Evolutionary conservation across 176 grass and related monocot species (phyloP).

Genomic region (Carex kokanica): DNA sequence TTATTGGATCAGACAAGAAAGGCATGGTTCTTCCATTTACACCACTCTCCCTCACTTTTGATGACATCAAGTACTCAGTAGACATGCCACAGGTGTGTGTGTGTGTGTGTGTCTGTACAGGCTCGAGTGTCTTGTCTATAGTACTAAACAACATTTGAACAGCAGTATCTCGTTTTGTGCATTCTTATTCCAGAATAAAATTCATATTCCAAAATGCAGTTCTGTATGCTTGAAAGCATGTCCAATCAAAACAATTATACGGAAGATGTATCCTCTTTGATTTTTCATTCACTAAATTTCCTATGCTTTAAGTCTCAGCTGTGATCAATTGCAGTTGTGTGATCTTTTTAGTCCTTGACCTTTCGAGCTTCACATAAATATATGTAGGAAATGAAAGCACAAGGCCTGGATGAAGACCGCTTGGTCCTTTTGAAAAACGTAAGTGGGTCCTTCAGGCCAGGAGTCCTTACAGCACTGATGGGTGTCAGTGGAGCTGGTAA

Average conservation of each 20-base stretch:
- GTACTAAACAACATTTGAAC: not conserved
- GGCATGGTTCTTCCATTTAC: constrained; percentile 93
- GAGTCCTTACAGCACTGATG: constrained; percentile 87
- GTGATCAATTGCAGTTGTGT: not conserved
- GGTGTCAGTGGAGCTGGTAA: constrained; percentile 94
- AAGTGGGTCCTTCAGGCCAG: constrained; percentile 90
- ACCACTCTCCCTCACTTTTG: constrained; percentile 73
- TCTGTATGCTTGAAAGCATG: not conserved
- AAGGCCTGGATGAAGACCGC: constrained; percentile 55
- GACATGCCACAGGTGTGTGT: constrained; percentile 86
- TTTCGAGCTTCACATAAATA: constrained; percentile 13
- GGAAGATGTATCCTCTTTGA: too few relatives aligned
- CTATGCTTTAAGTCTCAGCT: not conserved
- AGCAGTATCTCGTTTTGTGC: not conserved
- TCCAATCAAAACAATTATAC: not conserved
- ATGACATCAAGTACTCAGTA: constrained; percentile 76
- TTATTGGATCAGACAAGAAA: constrained; percentile 33
- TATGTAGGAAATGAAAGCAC: constrained; percentile 92
- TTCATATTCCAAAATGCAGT: not conserved
- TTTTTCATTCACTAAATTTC: not conserved
- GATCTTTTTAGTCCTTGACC: not conserved
- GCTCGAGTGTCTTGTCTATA: not conserved
- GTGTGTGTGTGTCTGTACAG: not conserved
- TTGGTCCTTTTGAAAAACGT: constrained; percentile 72
- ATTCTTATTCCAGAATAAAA: not conserved